Base-by-base conservation (phyloP, 495 filamentous ascomycete genomes). In the Barbatosphaeria neglecta region DNA sequence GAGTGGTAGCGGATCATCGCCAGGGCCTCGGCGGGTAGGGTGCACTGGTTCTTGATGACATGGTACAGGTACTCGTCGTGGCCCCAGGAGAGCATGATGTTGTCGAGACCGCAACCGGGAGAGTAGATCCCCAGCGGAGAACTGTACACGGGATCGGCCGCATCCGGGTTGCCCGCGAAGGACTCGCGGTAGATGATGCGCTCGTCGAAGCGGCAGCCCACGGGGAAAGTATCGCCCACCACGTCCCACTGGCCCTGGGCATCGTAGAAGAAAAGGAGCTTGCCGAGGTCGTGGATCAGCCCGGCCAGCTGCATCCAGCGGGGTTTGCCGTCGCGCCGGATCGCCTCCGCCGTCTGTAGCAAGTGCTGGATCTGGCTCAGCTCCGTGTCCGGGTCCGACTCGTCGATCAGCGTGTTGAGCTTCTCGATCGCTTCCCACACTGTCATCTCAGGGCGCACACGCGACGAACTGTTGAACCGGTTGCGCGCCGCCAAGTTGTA, bases 1-100 rank as follows among this genome's bases (percentile, higher is more conserved):
- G 77, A 83, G 58, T 95, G 88, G 58, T 88, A 93, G 44, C 88
- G 70, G 51, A 93, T 87, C 84, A 95, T 90, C 27, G 87, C 88
- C 15, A 95, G 74, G 4, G 84, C 86, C 71, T 90, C 86, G 22
- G 69, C 66, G 0, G 88, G 88, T 9, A 95, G 64, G 8, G 72
- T 82, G 3, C 76, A 81, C 68, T 92, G 86, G 42, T 84, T 80
- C 66, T 83, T 85, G 53, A 81, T 73, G 37, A 95, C 79, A 51
- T 87, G 81, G 64, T 92, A 93, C 37, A 95, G 72, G 56, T 90
- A 95, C 66, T 95, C 88, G 52, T 95, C 87, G 53, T 95, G 88
- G 22, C 88, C 87, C 87, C 87, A 93, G 45, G 81, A 86, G 47
- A 95, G 74, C 79, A 95, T 87, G 41, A 95, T 68, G 50, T 86